Evolutionary conservation across 148 eudicot genomes (phyloP).

Genomic region (Fagopyrum tataricum): DNA sequence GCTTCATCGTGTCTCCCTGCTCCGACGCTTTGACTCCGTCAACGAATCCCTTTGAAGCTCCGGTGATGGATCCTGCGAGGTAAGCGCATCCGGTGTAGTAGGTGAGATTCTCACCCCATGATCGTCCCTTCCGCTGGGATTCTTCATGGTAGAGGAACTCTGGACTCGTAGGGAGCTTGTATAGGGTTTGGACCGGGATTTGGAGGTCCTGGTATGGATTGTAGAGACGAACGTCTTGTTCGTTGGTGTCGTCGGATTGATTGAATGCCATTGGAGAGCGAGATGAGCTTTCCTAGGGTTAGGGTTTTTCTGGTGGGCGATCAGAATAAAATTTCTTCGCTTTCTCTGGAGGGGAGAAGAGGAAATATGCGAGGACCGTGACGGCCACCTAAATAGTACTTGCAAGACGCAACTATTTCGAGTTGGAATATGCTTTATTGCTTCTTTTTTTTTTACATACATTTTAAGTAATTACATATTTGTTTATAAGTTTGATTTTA

Average conservation of each 20-base stretch:
- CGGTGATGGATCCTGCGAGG: constrained; percentile 51
- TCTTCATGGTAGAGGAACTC: constrained; percentile 83
- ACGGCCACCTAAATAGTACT: too few relatives aligned
- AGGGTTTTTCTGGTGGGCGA: constrained; percentile 4
- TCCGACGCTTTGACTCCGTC: constrained; percentile 49
- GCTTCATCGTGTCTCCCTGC: constrained; percentile 54
- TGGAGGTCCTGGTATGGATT: constrained; percentile 73
- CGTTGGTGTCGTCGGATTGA: constrained; percentile 15
- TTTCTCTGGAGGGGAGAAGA: neutral
- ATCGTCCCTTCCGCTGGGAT: constrained; percentile 59
- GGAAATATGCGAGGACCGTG: neutral
- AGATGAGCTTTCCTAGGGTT: neutral
- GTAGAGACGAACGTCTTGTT: constrained; percentile 47
- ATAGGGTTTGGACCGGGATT: constrained; percentile 47
- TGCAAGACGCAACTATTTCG: too few relatives aligned
- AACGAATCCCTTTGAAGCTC: constrained; percentile 51
- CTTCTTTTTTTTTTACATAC: too few relatives aligned
- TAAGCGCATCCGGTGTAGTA: constrained; percentile 82
- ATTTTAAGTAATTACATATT: too few relatives aligned
- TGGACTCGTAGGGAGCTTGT: constrained; percentile 75
- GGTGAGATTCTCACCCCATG: constrained; percentile 84
- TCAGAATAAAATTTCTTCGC: neutral
- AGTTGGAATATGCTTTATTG: too few relatives aligned
- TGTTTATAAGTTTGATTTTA: too few relatives aligned
- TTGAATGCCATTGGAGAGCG: constrained; percentile 4